A percentile compares a stretch with the other conserved stretches of the same genome.
Evolutionary conservation across 2,329 filamentous ascomycete species (phyloP).

Genomic region (Exophiala sp.): DNA sequence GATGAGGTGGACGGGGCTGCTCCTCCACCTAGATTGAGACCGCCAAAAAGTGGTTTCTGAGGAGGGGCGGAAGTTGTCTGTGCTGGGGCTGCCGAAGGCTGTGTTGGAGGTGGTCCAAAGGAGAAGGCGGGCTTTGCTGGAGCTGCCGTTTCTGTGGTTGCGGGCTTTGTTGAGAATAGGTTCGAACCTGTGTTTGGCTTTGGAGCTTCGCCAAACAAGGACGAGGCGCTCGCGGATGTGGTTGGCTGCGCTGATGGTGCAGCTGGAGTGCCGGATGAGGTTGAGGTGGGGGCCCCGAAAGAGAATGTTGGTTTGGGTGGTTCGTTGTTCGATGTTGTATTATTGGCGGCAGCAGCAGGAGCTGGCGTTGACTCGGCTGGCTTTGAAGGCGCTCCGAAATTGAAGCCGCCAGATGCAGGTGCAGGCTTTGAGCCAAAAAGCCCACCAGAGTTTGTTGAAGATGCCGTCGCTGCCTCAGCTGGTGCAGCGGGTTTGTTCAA

Average conservation of each 20-base stretch:
- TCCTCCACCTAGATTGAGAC: slow-evolving; percentile 20
- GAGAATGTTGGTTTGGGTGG: slow-evolving; percentile 19
- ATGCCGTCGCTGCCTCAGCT: slow-evolving; percentile 27
- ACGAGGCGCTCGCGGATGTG: slow-evolving; percentile 4
- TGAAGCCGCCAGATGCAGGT: slow-evolving; percentile 12
- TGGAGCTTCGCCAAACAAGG: slow-evolving; percentile 12
- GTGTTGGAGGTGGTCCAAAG: slow-evolving; percentile 11
- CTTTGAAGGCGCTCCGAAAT: slow-evolving; percentile 16
- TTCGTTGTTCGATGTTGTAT: slow-evolving; percentile 5
- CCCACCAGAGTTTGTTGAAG: slow-evolving; percentile 27
- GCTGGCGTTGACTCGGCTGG: slow-evolving; percentile 14
- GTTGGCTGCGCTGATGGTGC: slow-evolving; percentile 17
- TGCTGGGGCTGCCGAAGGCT: slow-evolving; percentile 12
- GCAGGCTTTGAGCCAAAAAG: slow-evolving; percentile 39
- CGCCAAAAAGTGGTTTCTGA: slow-evolving; percentile 29
- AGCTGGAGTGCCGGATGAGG: slow-evolving; percentile 6
- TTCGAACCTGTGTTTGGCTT: slow-evolving; percentile 1
- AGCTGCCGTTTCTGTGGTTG: slow-evolving; percentile 6
- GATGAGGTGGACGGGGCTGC: slow-evolving; percentile 31
- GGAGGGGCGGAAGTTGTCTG: slow-evolving; percentile 16
- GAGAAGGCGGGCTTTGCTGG: slow-evolving; percentile 14
- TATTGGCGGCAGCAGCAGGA: slow-evolving; percentile 5
- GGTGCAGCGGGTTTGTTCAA: slow-evolving; percentile 33
- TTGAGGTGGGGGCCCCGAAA: slow-evolving; percentile 7
- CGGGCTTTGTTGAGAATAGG: slow-evolving; percentile 15